Base-by-base conservation (phyloP, 106 monocot genomes). In the Platanthera guangdongensis region DNA sequence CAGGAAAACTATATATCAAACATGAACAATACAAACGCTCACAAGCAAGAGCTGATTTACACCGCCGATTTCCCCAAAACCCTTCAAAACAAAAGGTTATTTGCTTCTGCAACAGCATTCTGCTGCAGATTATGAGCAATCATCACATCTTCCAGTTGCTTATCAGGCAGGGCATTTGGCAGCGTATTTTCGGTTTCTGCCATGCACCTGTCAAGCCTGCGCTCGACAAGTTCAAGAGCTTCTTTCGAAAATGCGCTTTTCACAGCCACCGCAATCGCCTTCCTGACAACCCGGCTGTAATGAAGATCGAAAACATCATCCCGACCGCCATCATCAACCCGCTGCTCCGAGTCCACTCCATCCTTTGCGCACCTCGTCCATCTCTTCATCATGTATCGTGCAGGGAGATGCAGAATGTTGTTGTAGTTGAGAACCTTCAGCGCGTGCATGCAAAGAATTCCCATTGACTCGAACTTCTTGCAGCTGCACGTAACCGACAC, bases 391-490 rank as follows among this genome's bases (percentile, higher is more conserved):
- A 88, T 54, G 30, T 88, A 88, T n/a, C 74, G 79, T 51, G 77
- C 6, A 10, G 88, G 85, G 45, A 88, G 80, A 22, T 82, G 65
- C 68, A 85, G 78, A 32, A 88, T 88, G 75, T 88, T 88, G 59
- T 88, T 88, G 62, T 85, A 80, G 75, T 88, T 88, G 28, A 88
- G 82, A 79, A 85, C 88, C 65, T 88, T 88, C 22, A 88, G 48
- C 10, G 88, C 85, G 72, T 88, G 85, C 88, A 88, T 88, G 77
- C 88, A 88, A 30, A 88, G 74, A 55, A 88, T 85, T 51, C 88
- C 84, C 82, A 80, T 78, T 0, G 72, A 78, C 68, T 88, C 87
- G 19, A 84, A 87, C 67, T 84, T 87, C 55, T 82, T 87, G 49
- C 87, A 87, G 72, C 87, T 84, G 73, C 85, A 85, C 25, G 73